Base-by-base conservation (phyloP, 129 eudicot species). In the Apium graveolens region DNA sequence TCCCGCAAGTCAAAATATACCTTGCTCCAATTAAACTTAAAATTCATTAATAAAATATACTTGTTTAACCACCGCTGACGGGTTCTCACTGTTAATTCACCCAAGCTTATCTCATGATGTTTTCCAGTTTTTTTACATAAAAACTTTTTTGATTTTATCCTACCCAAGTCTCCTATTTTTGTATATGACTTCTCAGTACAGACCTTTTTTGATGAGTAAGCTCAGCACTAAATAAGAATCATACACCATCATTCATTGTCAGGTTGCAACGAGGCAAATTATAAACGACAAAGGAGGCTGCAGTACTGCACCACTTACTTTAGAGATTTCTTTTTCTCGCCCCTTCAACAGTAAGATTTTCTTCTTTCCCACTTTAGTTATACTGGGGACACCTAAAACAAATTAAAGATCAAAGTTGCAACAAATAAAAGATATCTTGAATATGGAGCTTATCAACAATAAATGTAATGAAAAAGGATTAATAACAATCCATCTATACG, bases 321-420 rank as follows among this genome's bases (percentile, higher is more conserved):
- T 76, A 70, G 91, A 75, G 76, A 88, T 87, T 80, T 91, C 96
- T 84, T 90, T 88, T 65, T 90, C 93, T 89, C 91, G 91, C 75
- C 98, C 98, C 83, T 91, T 95, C 86, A 95, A 74, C 78, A 95
- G 94, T 83, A 93, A 77, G 81, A 93, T 89, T 81, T 88, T 93
- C 89, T 85, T 91, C 88, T 91, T 88, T 82, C 96, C 93, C 70
- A 49, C 65, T 79, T 87, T 90, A 76, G 85, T 69, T 70, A 79
- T 77, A 76, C 84, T 90, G 74, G 88, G 75, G 45, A 87, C 85
- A 79, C 91, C 98, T 91, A 83, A 74, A 79, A 82, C 65, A 78
- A 53, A 78, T 80, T 44, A 43, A 71, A 76, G 51, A 32, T 51
- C 29, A 63, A 20, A 39, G 10, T 31, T 57, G 26, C 65, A 63